These are phyloP conservation scores for Lagenidium giganteum DNA, from an alignment of 352 stramenopile genomes.

Conservation along the genomic window DNA sequence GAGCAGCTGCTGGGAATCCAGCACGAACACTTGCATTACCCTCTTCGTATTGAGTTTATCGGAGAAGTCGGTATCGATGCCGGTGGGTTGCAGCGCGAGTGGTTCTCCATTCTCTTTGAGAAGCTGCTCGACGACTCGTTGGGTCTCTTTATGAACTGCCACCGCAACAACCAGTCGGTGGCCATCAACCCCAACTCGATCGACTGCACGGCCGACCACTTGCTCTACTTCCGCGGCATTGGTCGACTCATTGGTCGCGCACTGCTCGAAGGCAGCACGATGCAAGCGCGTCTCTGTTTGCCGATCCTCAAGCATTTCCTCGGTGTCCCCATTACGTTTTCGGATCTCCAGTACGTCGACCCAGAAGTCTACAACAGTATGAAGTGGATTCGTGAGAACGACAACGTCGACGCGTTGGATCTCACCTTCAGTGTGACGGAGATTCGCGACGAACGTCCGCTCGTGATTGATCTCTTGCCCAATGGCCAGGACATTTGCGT, in stretches of 20 bases:
- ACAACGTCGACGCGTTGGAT: constrained; percentile 58
- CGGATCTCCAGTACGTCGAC: constrained; percentile 77
- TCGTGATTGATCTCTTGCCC: constrained; percentile 59
- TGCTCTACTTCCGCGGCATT: constrained; percentile 86
- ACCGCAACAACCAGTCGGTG: constrained; percentile 62
- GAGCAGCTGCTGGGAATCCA: constrained; percentile 76
- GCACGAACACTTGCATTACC: constrained; percentile 68
- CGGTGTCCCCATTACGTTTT: constrained; percentile 77
- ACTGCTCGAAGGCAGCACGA: constrained; percentile 68
- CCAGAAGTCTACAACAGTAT: constrained; percentile 76
- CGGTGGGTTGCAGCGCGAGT: constrained; percentile 72
- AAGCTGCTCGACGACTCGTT: constrained; percentile 61
- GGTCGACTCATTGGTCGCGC: constrained; percentile 62
- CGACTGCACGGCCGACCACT: constrained; percentile 62
- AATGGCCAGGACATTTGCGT: constrained; percentile 69
- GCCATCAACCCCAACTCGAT: constrained; percentile 75
- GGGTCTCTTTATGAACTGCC: constrained; percentile 73
- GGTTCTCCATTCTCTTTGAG: constrained; percentile 75
- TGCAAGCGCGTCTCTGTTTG: constrained; percentile 64
- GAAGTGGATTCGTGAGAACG: constrained; percentile 62
- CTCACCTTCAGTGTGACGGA: constrained; percentile 76
- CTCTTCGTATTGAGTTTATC: constrained; percentile 84
- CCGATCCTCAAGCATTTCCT: constrained; percentile 80
- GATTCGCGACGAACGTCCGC: constrained; percentile 44
- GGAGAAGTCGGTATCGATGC: constrained; percentile 74